Percentiles rank a stretch among this genome's conserved stretches.
Evolutionary conservation across 2,329 filamentous ascomycete genomes (phyloP).

Genomic region (Paradendryphiella salina): DNA sequence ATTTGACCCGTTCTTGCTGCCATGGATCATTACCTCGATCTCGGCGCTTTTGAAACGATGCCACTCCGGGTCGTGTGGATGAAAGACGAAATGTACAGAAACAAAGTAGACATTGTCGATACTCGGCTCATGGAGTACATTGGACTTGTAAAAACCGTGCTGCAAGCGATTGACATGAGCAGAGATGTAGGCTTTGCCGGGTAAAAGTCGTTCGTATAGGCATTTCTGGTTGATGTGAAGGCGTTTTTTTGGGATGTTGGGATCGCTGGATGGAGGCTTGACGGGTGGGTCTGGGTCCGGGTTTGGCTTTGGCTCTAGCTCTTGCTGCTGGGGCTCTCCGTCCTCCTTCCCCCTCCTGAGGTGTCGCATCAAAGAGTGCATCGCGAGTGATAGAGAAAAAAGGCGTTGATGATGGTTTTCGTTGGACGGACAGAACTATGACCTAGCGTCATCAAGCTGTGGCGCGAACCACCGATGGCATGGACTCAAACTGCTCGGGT

Average conservation of each 20-base stretch:
- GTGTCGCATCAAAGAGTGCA: conserved; percentile 18
- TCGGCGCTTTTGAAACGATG: conserved; percentile 56
- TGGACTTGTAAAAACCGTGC: conserved; percentile 53
- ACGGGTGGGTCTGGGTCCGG: too few relatives aligned
- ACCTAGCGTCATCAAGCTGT: neutral
- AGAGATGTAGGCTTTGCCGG: conserved; percentile 54
- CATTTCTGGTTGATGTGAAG: conserved; percentile 46
- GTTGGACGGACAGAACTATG: too few relatives aligned
- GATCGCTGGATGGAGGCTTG: conserved; percentile 23
- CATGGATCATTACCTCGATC: conserved; percentile 48
- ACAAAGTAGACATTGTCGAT: conserved; percentile 54
- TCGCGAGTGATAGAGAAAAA: neutral
- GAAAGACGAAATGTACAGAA: conserved; percentile 56
- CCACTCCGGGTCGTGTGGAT: conserved; percentile 48
- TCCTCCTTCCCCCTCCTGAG: conserved; percentile 5
- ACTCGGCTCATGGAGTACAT: conserved; percentile 48
- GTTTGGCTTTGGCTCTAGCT: conserved; percentile 2
- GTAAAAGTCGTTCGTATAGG: conserved; percentile 55
- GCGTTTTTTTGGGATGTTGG: conserved; percentile 31
- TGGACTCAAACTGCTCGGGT: neutral
- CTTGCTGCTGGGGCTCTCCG: conserved; percentile 1
- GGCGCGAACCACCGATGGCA: neutral
- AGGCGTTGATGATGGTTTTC: neutral
- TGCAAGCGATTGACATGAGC: conserved; percentile 57
- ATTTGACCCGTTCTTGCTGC: conserved; percentile 17